Evolutionary conservation across 2,329 filamentous ascomycete species (phyloP), one percentile per base, ranked within the genome.

Genomic region (Fusarium nelsonii): DNA sequence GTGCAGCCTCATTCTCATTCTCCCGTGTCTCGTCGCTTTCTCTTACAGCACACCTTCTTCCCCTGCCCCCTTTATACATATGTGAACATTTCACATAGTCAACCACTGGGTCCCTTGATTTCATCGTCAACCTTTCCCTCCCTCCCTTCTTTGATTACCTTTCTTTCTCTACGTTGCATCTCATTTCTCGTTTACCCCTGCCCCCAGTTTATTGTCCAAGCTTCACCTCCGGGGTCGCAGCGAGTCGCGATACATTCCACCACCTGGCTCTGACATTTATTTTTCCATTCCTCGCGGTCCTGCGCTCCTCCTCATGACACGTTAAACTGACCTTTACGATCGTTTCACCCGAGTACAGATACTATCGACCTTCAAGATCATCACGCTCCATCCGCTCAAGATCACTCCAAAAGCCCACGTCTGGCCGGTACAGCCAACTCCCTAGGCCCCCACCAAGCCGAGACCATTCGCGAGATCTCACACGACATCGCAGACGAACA

Each of bases 311-410:
- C 53, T 64, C 44, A 65, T 39, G 50, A 49, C 57, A 57, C 44
- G 26, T 26, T 62, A 46, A 44, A 73, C 72, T 75, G 54, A 76
- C 68, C 16, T 49, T 53, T 40, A 53, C 50, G 54, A 62, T 52
- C 49, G 30, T 61, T 68, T 60, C 36, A n/a, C 39, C 32, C 55
- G 44, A 55, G 28, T 65, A 45, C 59, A 97, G 95, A 98, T 84
- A 97, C 95, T 68, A 92, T 97, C 81, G 96, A 98, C 82, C 89
- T 98, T 53, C 96, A 98, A 86, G 89, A 93, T 81, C 92, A 90
- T 76, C 84, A 90, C 76, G 85, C 91, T 62, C 93, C 94, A 34
- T 96, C 94, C 45, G 93, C 95, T 39, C 87, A 97, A 82, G 91
- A 94, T 78, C 94, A 97, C 79, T 84, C 86, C 57, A 74, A 73